phyloP scores from a whole-genome alignment of 768 basidiomycete genomes.

The Mrakia frigida region DNA sequence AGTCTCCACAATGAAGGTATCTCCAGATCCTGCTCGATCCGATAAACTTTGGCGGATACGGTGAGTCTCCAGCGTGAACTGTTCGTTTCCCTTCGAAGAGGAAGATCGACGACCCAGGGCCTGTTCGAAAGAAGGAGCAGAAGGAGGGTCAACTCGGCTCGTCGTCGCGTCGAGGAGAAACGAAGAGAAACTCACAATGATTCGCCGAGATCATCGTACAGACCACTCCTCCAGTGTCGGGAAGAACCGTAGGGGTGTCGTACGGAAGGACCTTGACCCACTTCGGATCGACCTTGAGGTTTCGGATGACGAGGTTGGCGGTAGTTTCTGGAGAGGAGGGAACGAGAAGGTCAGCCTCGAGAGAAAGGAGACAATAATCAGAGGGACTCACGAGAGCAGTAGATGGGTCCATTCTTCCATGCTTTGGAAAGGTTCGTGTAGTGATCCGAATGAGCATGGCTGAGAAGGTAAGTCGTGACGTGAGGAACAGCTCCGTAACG shows the following conservation, averaged over 20 bases:
- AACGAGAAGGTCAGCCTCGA: neutral
- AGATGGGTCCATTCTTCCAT: conserved; percentile 90
- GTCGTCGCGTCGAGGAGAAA: too few species aligned
- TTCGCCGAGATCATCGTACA: conserved; percentile 98
- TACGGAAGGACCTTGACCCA: conserved; percentile 86
- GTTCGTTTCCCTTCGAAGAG: conserved; percentile 91
- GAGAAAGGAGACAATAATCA: neutral
- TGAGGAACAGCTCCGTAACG: conserved; percentile 85
- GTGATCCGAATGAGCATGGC: conserved; percentile 82
- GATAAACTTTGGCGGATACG: conserved; percentile 63
- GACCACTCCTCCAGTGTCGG: conserved; percentile 73
- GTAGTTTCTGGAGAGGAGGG: conserved; percentile 56
- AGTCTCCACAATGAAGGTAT: conserved; percentile 88
- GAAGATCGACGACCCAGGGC: conserved; percentile 89
- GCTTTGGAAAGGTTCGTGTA: conserved; percentile 83
- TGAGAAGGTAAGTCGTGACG: conserved; percentile 63
- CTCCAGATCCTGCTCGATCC: conserved; percentile 68
- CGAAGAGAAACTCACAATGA: conserved; percentile 59
- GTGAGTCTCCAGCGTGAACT: conserved; percentile 76
- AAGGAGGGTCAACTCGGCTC: too few species aligned
- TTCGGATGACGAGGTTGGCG: conserved; percentile 83
- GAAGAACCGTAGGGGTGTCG: conserved; percentile 66
- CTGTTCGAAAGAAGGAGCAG: conserved; percentile 33
- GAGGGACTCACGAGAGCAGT: conserved; percentile 63
- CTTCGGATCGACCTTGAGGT: conserved; percentile 78